phyloP scores from a whole-genome alignment of 352 stramenopile genomes.

The Pythium utonaiense region DNA sequence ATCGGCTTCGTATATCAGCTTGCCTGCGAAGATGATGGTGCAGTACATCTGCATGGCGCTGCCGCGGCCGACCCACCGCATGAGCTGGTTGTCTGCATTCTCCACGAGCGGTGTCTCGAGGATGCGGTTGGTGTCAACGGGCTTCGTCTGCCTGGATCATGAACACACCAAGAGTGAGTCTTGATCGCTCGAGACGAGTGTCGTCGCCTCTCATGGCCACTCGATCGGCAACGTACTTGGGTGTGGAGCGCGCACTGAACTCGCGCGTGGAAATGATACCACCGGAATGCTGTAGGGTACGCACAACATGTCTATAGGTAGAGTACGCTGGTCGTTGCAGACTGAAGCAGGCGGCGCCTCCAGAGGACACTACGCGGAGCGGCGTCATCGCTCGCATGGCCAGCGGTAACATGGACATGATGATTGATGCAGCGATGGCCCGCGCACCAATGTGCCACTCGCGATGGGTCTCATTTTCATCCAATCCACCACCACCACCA shows the following conservation, averaged over 20 bases:
- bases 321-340: background rate
- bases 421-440: too few relatives aligned
- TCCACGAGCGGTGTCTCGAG: constrained; percentile 52
- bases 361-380: background rate
- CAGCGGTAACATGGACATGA: background rate
- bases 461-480: background rate
- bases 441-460: background rate
- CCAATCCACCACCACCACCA: background rate
- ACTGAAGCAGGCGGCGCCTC: background rate
- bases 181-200: background rate
- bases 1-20: constrained; percentile 59
- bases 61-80: constrained; percentile 56
- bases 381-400: background rate
- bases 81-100: constrained; percentile 43
- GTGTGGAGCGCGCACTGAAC: constrained; percentile 4
- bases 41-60: constrained; percentile 78
- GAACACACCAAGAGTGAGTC: background rate
- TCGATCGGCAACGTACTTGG: constrained; percentile 1
- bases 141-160: constrained; percentile 4
- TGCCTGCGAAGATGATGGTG: constrained; percentile 54
- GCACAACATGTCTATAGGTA: background rate
- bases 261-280: background rate
- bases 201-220: background rate
- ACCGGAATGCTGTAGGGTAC: background rate
- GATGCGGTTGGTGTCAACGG: constrained; percentile 32